phyloP scores from a whole-genome alignment of 140 eudicot genomes.

The Senecio squalidus region DNA sequence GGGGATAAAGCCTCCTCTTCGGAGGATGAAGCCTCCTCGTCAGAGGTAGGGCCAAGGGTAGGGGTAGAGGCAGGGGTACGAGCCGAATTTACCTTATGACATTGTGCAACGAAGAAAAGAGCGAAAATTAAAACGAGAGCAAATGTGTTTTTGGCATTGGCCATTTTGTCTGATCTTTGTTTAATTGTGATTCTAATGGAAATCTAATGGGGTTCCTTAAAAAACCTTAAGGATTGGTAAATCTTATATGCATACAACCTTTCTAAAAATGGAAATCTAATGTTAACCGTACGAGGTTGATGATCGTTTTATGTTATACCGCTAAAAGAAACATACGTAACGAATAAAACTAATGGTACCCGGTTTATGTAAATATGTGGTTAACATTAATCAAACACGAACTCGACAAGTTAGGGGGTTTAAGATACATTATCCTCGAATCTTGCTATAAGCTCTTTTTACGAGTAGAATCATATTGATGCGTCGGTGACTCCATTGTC shows the following conservation, averaged over 20 bases:
- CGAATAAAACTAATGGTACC: background rate
- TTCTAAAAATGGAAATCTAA: slow-evolving; percentile 18
- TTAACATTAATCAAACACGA: slow-evolving; percentile 1
- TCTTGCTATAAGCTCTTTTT: background rate
- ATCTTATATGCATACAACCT: slow-evolving; percentile 13
- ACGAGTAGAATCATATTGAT: too few relatives aligned
- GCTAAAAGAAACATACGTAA: background rate
- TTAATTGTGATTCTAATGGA: slow-evolving; percentile 11
- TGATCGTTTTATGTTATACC: slow-evolving; percentile 12
- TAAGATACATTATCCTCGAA: background rate
- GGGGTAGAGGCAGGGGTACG: slow-evolving; percentile 10
- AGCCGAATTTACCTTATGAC: slow-evolving; percentile 9
- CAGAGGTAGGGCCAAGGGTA: background rate
- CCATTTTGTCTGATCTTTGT: slow-evolving; percentile 14
- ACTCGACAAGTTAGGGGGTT: background rate
- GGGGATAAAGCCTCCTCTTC: background rate
- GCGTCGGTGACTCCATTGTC: background rate
- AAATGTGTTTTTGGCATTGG: slow-evolving; percentile 5
- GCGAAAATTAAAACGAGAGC: slow-evolving; percentile 3
- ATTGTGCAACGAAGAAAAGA: slow-evolving; percentile 12
- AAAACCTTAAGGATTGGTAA: slow-evolving; percentile 11
- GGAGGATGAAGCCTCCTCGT: background rate
- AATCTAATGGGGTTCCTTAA: background rate
- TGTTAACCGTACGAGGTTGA: slow-evolving; percentile 18
- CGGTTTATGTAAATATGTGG: background rate